phyloP scores from a whole-genome alignment of 148 eudicot genomes.

The Fagopyrum homotropicum region DNA sequence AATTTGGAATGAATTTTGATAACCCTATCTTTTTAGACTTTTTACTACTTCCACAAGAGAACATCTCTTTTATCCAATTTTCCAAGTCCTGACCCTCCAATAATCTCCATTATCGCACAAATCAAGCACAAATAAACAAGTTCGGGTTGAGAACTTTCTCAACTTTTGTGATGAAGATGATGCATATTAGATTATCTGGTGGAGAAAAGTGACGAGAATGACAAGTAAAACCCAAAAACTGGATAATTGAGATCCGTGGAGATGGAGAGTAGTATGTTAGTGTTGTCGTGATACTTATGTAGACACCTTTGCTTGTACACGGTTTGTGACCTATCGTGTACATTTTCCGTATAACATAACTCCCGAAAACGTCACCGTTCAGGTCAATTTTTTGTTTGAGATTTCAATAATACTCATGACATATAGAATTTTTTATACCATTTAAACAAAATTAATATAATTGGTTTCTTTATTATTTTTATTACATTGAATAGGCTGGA shows the following conservation, averaged over 20 bases:
- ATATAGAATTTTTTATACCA: no score
- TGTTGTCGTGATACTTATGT: constrained; percentile 42
- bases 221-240: not conserved
- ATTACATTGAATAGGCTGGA: no score
- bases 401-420: not conserved
- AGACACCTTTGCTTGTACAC: constrained; percentile 76
- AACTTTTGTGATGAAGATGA: not conserved
- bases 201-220: not conserved
- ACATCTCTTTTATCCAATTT: no score
- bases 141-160: not conserved
- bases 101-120: constrained; percentile 37
- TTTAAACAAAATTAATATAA: no score
- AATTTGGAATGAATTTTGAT: no score
- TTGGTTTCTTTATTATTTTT: no score
- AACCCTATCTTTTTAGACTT: no score
- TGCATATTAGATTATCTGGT: not conserved
- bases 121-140: constrained; percentile 29
- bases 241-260: no score
- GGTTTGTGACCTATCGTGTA: constrained; percentile 48
- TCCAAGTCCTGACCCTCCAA: constrained; percentile 28
- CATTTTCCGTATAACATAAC: constrained; percentile 54
- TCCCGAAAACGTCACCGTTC: constrained; percentile 43
- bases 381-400: constrained; percentile 51
- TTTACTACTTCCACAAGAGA: no score
- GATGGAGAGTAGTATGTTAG: constrained; percentile 51